phyloP scores from a whole-genome alignment of 768 basidiomycete species.

The Naematelia aurantialba region DNA sequence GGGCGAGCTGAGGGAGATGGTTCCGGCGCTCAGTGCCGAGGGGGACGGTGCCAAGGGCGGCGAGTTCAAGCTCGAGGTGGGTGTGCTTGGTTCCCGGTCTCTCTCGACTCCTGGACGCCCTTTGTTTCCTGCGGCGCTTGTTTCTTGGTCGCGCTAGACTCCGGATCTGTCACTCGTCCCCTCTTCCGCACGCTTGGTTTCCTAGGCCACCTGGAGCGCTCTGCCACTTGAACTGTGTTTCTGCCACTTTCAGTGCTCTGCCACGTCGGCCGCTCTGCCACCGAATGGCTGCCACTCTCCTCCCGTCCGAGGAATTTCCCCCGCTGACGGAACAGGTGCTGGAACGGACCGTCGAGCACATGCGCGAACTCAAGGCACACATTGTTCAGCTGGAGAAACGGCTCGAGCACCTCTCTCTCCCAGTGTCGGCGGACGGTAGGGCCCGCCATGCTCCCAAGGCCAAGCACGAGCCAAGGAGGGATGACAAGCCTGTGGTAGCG shows the following conservation, averaged over 20 bases:
- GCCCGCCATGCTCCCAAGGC: no score
- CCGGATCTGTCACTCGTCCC: no score
- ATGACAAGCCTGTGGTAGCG: not conserved
- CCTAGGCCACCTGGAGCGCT: no score
- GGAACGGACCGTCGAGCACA: slow-evolving; percentile 72
- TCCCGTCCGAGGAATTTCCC: no score
- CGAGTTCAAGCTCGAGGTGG: slow-evolving; percentile 87
- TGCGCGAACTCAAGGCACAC: slow-evolving; percentile 64
- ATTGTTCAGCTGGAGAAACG: slow-evolving; percentile 55
- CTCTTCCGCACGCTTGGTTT: no score
- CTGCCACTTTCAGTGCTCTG: no score
- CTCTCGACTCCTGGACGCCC: not conserved
- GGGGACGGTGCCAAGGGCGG: slow-evolving; percentile 66
- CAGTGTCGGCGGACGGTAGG: no score
- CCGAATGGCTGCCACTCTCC: no score
- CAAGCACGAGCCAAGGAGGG: not conserved
- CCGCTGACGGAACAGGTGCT: no score
- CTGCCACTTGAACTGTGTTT: no score
- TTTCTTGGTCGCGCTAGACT: no score
- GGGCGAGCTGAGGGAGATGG: slow-evolving; percentile 68
- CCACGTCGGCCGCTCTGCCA: no score
- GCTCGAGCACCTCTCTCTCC: not conserved
- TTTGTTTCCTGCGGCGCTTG: not conserved
- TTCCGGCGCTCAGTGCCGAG: slow-evolving; percentile 57
- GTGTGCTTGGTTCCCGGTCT: slow-evolving; percentile 10